Evolutionary conservation across 768 basidiomycete genomes (phyloP).

Genomic region (Pulveroboletus sp.): DNA sequence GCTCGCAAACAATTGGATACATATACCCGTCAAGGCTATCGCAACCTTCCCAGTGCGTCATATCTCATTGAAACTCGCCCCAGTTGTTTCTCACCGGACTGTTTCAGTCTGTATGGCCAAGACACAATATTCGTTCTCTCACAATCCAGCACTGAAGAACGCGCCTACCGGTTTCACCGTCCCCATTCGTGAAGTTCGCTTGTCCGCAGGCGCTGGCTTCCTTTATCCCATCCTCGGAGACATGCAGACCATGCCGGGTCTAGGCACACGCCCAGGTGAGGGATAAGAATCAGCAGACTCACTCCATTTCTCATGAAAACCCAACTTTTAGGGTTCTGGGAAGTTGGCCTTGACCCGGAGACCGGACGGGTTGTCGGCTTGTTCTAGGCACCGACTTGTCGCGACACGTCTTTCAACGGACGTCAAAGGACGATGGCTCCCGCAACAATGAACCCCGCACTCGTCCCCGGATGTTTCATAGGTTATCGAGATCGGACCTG

Average conservation of each 20-base stretch:
- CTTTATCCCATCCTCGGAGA: constrained; percentile 92
- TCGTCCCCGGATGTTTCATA: constrained; percentile 23
- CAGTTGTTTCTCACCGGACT: constrained; percentile 7
- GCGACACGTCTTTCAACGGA: constrained; percentile 20
- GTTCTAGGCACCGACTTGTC: constrained; percentile 47
- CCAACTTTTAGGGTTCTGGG: constrained; percentile 71
- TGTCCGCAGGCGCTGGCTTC: constrained; percentile 94
- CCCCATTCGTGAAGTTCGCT: constrained; percentile 81
- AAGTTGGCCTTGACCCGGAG: constrained; percentile 76
- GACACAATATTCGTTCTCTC: constrained; percentile 97
- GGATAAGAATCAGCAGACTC: background rate
- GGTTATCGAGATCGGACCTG: constrained; percentile 8
- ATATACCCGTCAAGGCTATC: constrained; percentile 88
- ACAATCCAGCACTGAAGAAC: constrained; percentile 86
- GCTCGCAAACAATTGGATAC: constrained; percentile 84
- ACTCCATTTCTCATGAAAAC: constrained; percentile 10
- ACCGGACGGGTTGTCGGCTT: constrained; percentile 82
- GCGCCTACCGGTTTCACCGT: constrained; percentile 91
- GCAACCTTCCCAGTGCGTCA: constrained; percentile 68
- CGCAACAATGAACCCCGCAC: constrained; percentile 1
- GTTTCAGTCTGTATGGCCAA: constrained; percentile 88
- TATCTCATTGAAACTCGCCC: background rate
- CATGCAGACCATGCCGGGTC: constrained; percentile 98
- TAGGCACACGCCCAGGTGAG: constrained; percentile 84
- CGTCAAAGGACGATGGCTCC: constrained; percentile 1